These are phyloP conservation scores for Rhododendron ovatum DNA, from an alignment of 148 eudicot genomes.

Conservation along the genomic window DNA sequence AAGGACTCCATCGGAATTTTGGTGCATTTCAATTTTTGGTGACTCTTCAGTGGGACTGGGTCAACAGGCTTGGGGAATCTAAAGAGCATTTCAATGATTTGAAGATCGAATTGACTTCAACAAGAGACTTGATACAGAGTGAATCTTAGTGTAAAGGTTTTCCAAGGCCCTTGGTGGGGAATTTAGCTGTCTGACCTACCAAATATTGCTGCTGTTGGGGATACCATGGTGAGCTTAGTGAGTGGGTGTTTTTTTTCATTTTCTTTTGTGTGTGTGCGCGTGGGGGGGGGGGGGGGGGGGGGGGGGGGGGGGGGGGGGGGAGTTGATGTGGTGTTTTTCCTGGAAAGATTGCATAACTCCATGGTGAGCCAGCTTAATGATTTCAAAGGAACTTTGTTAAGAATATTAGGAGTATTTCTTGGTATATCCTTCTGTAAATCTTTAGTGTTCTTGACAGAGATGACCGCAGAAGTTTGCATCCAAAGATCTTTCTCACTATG, in stretches of 20 bases:
- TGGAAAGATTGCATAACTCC: neutral
- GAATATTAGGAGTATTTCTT: neutral
- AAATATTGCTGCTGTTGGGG: neutral
- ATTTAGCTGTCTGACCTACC: neutral
- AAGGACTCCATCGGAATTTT: neutral
- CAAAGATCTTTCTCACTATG: neutral
- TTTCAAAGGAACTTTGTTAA: neutral
- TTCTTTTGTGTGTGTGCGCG: too few relatives aligned
- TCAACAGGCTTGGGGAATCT: neutral
- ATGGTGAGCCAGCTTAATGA: neutral
- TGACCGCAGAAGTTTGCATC: neutral
- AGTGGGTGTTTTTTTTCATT: neutral
- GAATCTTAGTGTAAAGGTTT: neutral
- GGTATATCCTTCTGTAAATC: neutral
- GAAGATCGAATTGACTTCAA: neutral
- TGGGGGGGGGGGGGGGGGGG: too few relatives aligned
- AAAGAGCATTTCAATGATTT: neutral
- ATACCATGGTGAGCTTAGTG: slow-evolving; percentile 5
- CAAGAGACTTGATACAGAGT: neutral
- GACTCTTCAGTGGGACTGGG: neutral
- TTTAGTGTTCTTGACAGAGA: neutral
- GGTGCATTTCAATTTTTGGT: neutral
- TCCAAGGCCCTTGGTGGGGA: neutral
- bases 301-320: too few relatives aligned
- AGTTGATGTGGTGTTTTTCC: too few relatives aligned